Conservation (phyloP, 768 basidiomycete species). For the Asterophora lycoperdoides region DNA sequence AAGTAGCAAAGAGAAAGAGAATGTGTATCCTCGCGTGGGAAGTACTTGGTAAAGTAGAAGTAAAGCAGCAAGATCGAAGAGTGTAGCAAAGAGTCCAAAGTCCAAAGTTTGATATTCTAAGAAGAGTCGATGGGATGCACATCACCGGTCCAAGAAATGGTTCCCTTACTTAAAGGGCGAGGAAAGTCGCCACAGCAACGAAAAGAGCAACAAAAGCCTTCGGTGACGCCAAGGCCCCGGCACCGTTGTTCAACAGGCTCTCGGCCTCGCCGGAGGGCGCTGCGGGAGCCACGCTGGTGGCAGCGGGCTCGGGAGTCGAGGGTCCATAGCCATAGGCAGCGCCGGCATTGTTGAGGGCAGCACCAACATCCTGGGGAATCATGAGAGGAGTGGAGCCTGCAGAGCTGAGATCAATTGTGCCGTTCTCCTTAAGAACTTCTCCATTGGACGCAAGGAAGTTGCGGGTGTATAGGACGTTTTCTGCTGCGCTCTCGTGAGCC, state of each 20-base stretch:
- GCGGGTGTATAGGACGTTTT: slow-evolving; percentile 56
- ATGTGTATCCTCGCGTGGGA: slow-evolving; percentile 7
- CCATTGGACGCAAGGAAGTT: slow-evolving; percentile 44
- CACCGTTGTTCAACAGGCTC: slow-evolving; percentile 42
- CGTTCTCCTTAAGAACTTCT: slow-evolving; percentile 47
- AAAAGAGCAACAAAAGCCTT: slow-evolving; percentile 45
- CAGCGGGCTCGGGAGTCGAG: slow-evolving; percentile 19
- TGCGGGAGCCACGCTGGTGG: slow-evolving; percentile 24
- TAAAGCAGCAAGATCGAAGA: slow-evolving; percentile 20
- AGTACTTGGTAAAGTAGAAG: slow-evolving; percentile 18
- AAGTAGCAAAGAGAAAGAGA: slow-evolving; percentile 8
- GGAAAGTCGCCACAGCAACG: slow-evolving; percentile 41
- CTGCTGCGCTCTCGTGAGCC: slow-evolving; percentile 44
- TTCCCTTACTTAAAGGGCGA: slow-evolving; percentile 45
- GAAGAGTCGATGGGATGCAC: slow-evolving; percentile 25
- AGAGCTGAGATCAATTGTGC: slow-evolving; percentile 45
- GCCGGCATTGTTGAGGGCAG: slow-evolving; percentile 37
- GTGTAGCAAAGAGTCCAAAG: slow-evolving; percentile 18
- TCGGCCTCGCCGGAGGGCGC: slow-evolving; percentile 13
- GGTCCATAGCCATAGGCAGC: slow-evolving; percentile 21
- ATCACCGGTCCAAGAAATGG: slow-evolving; percentile 1
- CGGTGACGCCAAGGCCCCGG: slow-evolving; percentile 44
- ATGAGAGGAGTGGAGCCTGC: slow-evolving; percentile 44
- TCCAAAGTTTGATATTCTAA: slow-evolving; percentile 27
- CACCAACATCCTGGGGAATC: slow-evolving; percentile 56